Conservation (phyloP, 139 green algal species). For the Coccomyxa sp. region DNA sequence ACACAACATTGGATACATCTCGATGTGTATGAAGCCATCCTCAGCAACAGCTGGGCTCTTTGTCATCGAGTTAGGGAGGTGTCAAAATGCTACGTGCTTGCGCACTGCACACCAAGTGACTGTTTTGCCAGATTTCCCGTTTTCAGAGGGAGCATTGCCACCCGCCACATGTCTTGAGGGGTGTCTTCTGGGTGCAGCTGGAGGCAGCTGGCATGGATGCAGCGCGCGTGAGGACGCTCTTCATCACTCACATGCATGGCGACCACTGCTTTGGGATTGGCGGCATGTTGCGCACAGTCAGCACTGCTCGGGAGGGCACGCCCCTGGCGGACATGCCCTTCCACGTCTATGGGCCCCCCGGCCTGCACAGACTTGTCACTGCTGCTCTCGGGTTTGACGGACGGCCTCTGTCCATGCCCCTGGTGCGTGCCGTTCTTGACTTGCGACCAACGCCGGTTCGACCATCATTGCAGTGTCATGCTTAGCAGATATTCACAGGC, state of each 20-base stretch:
- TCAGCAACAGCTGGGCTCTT: no score
- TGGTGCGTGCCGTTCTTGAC: constrained; percentile 39
- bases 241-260: constrained; percentile 94
- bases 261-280: constrained; percentile 94
- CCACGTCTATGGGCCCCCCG: constrained; percentile 38
- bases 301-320: constrained; percentile 40
- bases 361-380: constrained; percentile 32
- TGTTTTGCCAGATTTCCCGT: no score
- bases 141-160: no score
- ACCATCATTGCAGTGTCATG: no score
- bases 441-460: constrained; percentile 5
- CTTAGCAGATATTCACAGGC: no score
- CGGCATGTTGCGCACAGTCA: constrained; percentile 38
- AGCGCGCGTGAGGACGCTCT: constrained; percentile 38
- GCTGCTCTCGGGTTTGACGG: constrained; percentile 13
- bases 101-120: no score
- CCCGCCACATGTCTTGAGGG: no score
- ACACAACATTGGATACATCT: no score
- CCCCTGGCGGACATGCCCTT: constrained; percentile 22
- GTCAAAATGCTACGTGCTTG: no score
- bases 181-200: neutral
- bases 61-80: no score
- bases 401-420: constrained; percentile 18
- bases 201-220: neutral
- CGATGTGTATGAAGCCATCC: no score